Percentiles rank a stretch among this genome's conserved stretches.
These are phyloP conservation scores for Avicennia marina DNA, from an alignment of 257 asterid species.

Conservation along the genomic window DNA sequence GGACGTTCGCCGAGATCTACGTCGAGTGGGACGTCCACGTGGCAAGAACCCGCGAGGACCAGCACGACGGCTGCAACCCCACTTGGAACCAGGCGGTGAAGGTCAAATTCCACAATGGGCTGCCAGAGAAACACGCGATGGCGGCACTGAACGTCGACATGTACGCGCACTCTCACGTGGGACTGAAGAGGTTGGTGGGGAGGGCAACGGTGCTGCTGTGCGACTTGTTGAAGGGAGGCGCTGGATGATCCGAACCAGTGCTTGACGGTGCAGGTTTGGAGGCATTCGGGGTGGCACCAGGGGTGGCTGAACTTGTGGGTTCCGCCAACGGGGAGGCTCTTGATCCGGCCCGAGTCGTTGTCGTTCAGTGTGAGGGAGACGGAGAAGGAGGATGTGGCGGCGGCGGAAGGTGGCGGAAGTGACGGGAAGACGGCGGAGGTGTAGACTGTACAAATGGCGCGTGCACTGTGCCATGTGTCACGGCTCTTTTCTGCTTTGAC, in stretches of 20 bases:
- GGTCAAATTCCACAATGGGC: conserved; percentile 28
- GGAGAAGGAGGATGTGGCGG: background rate
- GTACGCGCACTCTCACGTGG: conserved; percentile 38
- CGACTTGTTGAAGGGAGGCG: conserved; percentile 39
- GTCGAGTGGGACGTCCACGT: conserved; percentile 32
- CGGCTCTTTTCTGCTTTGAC: too few species aligned
- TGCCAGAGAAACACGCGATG: conserved; percentile 35
- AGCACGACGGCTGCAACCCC: conserved; percentile 32
- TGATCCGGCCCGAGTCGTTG: conserved; percentile 37
- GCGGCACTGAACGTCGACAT: conserved; percentile 44
- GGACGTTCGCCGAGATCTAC: conserved; percentile 38
- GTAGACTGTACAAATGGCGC: background rate
- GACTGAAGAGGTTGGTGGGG: conserved; percentile 37
- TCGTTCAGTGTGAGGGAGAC: conserved; percentile 37
- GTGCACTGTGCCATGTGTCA: too few species aligned
- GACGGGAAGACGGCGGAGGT: conserved; percentile 5
- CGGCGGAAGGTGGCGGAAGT: conserved; percentile 16
- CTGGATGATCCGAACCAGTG: conserved; percentile 41
- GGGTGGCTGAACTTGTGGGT: conserved; percentile 40
- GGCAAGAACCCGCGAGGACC: conserved; percentile 36
- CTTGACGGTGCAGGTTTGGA: conserved; percentile 45
- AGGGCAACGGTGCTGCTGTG: conserved; percentile 40
- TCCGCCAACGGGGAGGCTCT: conserved; percentile 42
- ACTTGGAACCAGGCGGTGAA: conserved; percentile 44
- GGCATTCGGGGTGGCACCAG: conserved; percentile 47